A percentile compares a stretch with the other conserved stretches of the same genome.
phyloP scores from a whole-genome alignment of 495 filamentous ascomycete species.

The Xylaria curta region DNA sequence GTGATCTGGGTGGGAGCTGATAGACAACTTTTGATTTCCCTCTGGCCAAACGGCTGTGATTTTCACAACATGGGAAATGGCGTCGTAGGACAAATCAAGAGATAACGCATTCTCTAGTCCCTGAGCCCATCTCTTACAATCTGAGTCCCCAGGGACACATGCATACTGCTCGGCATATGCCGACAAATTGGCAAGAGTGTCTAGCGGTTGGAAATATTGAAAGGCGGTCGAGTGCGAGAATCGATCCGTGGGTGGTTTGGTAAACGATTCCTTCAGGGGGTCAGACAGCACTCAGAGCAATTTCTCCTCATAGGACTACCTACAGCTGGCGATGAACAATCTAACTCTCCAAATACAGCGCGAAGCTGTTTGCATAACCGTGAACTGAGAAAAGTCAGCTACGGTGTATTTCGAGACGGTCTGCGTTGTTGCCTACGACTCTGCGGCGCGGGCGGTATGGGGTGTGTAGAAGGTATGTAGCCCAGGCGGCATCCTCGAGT shows the following conservation, averaged over 20 bases:
- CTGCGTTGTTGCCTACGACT: constrained; percentile 8
- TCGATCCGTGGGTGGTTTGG: constrained; percentile 64
- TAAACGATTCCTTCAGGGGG: constrained; percentile 68
- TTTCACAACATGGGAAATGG: constrained; percentile 67
- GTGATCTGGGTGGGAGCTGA: constrained; percentile 42
- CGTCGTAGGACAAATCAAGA: constrained; percentile 81
- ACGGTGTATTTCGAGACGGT: constrained; percentile 15
- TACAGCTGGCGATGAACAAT: constrained; percentile 53
- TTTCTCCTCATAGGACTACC: constrained; percentile 20
- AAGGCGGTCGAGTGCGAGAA: constrained; percentile 69
- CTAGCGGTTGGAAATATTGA: constrained; percentile 72
- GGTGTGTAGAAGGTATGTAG: constrained; percentile 84
- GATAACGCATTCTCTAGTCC: constrained; percentile 58
- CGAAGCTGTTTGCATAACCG: constrained; percentile 67
- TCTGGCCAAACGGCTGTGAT: constrained; percentile 67
- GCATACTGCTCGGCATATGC: constrained; percentile 62
- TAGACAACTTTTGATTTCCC: constrained; percentile 46
- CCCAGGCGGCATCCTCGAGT: constrained; percentile 76
- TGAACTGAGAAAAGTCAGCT: constrained; percentile 45
- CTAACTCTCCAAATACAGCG: constrained; percentile 64
- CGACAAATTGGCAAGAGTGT: constrained; percentile 61
- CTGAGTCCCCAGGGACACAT: constrained; percentile 54
- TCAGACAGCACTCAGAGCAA: constrained; percentile 23
- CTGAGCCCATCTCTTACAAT: constrained; percentile 42
- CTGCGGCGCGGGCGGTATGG: constrained; percentile 28